Conservation (phyloP, 2,329 filamentous ascomycete genomes). For the Fusarium albidum region DNA sequence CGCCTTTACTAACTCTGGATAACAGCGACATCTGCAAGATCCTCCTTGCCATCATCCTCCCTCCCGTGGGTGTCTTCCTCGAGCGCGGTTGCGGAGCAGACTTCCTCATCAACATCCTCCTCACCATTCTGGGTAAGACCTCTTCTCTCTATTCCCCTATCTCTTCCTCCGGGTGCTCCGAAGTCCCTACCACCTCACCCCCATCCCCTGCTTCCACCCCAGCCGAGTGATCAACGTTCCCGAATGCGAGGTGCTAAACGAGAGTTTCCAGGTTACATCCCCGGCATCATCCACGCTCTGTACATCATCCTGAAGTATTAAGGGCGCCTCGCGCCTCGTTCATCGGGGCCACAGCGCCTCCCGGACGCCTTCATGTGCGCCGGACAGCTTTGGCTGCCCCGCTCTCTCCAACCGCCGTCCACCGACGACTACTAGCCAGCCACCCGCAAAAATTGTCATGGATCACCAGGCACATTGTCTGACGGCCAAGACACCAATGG, state of each 20-base stretch:
- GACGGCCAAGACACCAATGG: constrained; percentile 30
- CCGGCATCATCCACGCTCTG: constrained; percentile 90
- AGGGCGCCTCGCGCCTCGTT: constrained; percentile 25
- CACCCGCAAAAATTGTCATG: constrained; percentile 15
- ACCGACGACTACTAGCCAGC: constrained; percentile 16
- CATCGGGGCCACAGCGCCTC: constrained; percentile 21
- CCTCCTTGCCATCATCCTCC: constrained; percentile 88
- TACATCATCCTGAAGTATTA: constrained; percentile 95
- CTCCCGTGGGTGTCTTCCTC: constrained; percentile 91
- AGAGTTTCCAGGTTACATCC: constrained; percentile 62
- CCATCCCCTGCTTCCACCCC: background rate
- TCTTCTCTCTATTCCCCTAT: constrained; percentile 12
- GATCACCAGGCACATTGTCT: constrained; percentile 22
- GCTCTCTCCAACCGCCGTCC: constrained; percentile 14
- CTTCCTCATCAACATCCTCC: constrained; percentile 89
- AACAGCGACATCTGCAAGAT: constrained; percentile 68
- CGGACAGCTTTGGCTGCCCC: constrained; percentile 18
- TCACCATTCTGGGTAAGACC: constrained; percentile 73
- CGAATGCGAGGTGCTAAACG: too few relatives aligned
- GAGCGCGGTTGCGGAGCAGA: constrained; percentile 90
- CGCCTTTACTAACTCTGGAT: constrained; percentile 16
- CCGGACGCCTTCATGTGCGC: constrained; percentile 15
- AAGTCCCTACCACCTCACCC: constrained; percentile 11
- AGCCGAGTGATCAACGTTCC: constrained; percentile 22
- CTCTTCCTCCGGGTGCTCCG: constrained; percentile 49